Evolutionary conservation across 2,329 filamentous ascomycete species (phyloP), one percentile per base, ranked within the genome.

Genomic region (Calonectria honghensis): DNA sequence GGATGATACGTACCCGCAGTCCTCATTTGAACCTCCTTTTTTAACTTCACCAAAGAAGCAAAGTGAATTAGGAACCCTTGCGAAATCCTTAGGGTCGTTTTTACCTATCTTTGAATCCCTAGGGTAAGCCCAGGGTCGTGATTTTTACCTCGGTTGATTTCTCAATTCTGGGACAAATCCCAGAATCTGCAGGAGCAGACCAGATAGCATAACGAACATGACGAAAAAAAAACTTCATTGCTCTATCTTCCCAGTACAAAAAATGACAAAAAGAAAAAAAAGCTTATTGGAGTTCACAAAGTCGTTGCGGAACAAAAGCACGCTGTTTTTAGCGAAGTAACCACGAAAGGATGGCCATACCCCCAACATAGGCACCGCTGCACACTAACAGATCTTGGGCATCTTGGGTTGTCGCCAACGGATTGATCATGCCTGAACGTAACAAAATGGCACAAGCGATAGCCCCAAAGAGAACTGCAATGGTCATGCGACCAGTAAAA

Each of bases 401-500:
- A n/a, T 75, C 78, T 16, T 76, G 68, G 3, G 79, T 57, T 24
- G 78, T 73, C 10, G 73, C 69, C 24, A 79, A 50, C 18, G 73
- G 32, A 10, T 70, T 67, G 18, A 79, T 52, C 16, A 80, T 35
- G 24, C 80, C 82, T 0, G 82, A 82, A 70, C 84, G 81, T 20
- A 82, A 65, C 24, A 83, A 74, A 20, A 78, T 79, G n/a, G 76
- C 79, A 6, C 83, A 81, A 10, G 89, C 86, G 2, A 88, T 87
- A 0, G 87, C 83, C 0, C 87, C 89, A 0, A 91, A 88, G 0
- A 93, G 84, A 5, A 88, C 78, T 2, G 92, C 89, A 3, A 93
- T 88, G 0, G 88, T 88, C 76, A 93, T 87, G n/a, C 91, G 87
- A 2, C 89, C 90, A 0, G 89, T 80, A 74, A 93, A 91, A 7